These are phyloP conservation scores for Citrus cavaleriei DNA, from an alignment of 345 rosid species.

Conservation along the genomic window DNA sequence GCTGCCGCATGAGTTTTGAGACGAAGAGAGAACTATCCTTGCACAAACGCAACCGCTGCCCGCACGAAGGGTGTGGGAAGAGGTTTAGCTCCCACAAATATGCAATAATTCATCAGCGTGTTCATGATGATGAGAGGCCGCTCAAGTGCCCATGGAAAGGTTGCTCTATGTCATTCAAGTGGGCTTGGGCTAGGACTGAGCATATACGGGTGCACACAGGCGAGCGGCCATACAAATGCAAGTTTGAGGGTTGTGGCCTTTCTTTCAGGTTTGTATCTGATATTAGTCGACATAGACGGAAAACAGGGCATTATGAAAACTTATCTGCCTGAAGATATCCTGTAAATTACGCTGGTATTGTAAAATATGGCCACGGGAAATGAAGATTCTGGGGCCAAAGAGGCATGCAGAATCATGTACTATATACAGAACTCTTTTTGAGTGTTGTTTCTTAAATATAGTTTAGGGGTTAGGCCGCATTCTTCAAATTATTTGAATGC, in stretches of 20 bases:
- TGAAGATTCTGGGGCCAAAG: constrained; percentile 13
- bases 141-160: constrained; percentile 88
- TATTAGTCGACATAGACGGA: constrained; percentile 89
- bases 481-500: constrained; percentile 27
- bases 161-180: constrained; percentile 88
- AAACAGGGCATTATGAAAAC: constrained; percentile 72
- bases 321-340: constrained; percentile 24
- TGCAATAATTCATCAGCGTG: constrained; percentile 77
- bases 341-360: constrained; percentile 9
- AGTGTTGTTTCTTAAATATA: constrained; percentile 8
- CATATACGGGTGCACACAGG: constrained; percentile 93
- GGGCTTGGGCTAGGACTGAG: constrained; percentile 99
- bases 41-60: constrained; percentile 79
- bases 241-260: constrained; percentile 72
- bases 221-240: constrained; percentile 84
- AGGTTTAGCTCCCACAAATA: constrained; percentile 82
- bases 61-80: constrained; percentile 78
- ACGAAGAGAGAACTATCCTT: constrained; percentile 57
- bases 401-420: constrained; percentile 18
- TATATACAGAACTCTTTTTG: constrained; percentile 7
- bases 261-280: constrained; percentile 97
- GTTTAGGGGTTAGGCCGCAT: constrained; percentile 23
- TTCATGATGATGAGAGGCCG: constrained; percentile 87
- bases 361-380: constrained; percentile 12
- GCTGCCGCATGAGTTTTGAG: constrained; percentile 79